Evolutionary conservation across 2,329 filamentous ascomycete species (phyloP).

Genomic region (Aspergillus arachidicola): DNA sequence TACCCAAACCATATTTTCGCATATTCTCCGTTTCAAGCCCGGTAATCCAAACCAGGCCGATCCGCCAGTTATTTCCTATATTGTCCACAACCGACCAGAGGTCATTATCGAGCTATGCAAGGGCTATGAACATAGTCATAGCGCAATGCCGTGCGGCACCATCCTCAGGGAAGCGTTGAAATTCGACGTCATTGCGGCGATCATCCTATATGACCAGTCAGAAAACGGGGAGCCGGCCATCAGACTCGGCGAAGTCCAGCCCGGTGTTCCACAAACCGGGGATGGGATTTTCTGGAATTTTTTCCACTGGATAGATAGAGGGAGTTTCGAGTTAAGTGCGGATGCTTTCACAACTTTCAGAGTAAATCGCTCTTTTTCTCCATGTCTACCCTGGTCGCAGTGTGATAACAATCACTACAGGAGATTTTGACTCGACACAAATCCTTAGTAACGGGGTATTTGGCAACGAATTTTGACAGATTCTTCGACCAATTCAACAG

Average conservation of each 20-base stretch:
- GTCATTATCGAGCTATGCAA: slow-evolving; percentile 85
- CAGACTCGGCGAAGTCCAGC: slow-evolving; percentile 75
- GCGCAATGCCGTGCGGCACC: slow-evolving; percentile 86
- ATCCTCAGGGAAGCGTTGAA: slow-evolving; percentile 89
- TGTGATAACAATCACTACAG: slow-evolving; percentile 49
- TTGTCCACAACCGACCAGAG: slow-evolving; percentile 82
- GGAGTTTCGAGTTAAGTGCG: slow-evolving; percentile 93
- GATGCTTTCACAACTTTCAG: slow-evolving; percentile 98
- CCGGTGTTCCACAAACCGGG: slow-evolving; percentile 73
- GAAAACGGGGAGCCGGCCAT: slow-evolving; percentile 72
- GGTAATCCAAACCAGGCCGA: slow-evolving; percentile 68
- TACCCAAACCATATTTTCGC: slow-evolving; percentile 92
- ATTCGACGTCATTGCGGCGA: slow-evolving; percentile 84
- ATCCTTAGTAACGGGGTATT: slow-evolving; percentile 81
- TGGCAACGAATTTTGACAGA: slow-evolving; percentile 84
- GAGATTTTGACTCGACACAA: slow-evolving; percentile 96
- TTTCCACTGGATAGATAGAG: slow-evolving; percentile 96
- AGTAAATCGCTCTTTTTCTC: slow-evolving; percentile 53
- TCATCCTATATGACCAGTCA: slow-evolving; percentile 91
- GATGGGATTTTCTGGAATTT: slow-evolving; percentile 94
- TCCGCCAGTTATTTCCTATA: slow-evolving; percentile 83
- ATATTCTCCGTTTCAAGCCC: slow-evolving; percentile 87
- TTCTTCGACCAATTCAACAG: slow-evolving; percentile 94
- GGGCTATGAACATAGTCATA: slow-evolving; percentile 87
- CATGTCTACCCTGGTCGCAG: neutral